phyloP scores from a whole-genome alignment of 2,329 filamentous ascomycete species.

The Fusarium sp. region DNA sequence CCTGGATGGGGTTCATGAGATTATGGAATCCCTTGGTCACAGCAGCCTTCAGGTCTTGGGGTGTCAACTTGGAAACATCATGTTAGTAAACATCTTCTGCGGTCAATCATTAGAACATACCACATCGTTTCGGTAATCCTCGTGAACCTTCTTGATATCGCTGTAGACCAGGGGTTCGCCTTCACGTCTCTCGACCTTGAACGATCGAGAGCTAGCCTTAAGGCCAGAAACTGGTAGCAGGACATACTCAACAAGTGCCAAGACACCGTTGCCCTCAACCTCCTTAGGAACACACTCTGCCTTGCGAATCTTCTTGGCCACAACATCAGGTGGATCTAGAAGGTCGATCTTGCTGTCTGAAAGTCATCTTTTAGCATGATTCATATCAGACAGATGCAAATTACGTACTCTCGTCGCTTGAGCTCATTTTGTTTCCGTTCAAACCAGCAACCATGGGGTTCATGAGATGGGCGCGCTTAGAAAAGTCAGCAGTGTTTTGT shows the following conservation, averaged over 20 bases:
- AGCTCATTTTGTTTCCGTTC: conserved; percentile 86
- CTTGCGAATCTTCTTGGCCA: conserved; percentile 88
- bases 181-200: conserved; percentile 77
- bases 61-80: conserved; percentile 68
- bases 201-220: conserved; percentile 66
- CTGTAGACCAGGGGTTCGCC: conserved; percentile 83
- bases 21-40: conserved; percentile 78
- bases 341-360: conserved; percentile 90
- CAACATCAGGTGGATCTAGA: conserved; percentile 80
- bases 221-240: conserved; percentile 82
- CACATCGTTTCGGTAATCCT: conserved; percentile 83
- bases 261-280: conserved; percentile 86
- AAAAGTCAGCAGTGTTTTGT: conserved; percentile 10
- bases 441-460: conserved; percentile 91
- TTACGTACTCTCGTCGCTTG: conserved; percentile 71
- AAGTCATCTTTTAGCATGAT: neutral
- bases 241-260: conserved; percentile 89
- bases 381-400: neutral
- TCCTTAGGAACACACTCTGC: conserved; percentile 81
- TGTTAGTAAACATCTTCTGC: neutral
- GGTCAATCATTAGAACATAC: conserved; percentile 58
- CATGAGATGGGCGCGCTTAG: conserved; percentile 55
- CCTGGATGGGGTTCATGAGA: conserved; percentile 82
- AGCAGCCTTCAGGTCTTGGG: conserved; percentile 89
- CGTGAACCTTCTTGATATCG: conserved; percentile 78